These are phyloP conservation scores for Medicago truncatula DNA, from an alignment of 306 rosid genomes.

Conservation along the genomic window DNA sequence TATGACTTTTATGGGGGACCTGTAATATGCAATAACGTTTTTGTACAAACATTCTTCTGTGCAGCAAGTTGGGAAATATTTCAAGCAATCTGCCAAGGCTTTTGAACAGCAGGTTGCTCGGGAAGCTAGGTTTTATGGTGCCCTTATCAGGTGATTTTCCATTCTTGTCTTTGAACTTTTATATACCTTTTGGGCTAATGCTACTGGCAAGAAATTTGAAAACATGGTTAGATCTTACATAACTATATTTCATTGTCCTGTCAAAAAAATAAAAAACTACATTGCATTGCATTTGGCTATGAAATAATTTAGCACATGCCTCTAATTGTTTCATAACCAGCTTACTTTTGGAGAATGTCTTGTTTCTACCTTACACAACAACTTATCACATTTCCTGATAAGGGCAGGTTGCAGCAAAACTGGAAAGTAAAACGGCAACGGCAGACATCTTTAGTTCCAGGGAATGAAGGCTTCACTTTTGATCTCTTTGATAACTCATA, in stretches of 20 bases:
- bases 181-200: neutral
- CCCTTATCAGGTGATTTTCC: conserved; percentile 73
- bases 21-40: conserved; percentile 37
- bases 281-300: conserved; percentile 27
- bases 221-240: conserved; percentile 20
- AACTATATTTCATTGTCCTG: neutral
- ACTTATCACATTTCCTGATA: conserved; percentile 46
- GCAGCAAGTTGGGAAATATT: conserved; percentile 91
- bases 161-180: conserved; percentile 8
- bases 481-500: conserved; percentile 87
- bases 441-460: conserved; percentile 73
- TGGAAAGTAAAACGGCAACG: conserved; percentile 98
- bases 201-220: conserved; percentile 23
- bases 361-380: conserved; percentile 33
- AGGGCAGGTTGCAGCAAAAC: conserved; percentile 90
- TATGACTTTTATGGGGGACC: conserved; percentile 32
- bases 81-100: conserved; percentile 91
- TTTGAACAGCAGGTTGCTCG: conserved; percentile 89
- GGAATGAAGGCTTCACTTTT: conserved; percentile 92
- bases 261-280: neutral
- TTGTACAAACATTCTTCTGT: conserved; percentile 33
- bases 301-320: neutral
- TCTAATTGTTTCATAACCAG: conserved; percentile 31
- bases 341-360: conserved; percentile 24
- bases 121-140: conserved; percentile 98